Evolutionary conservation across 2,329 filamentous ascomycete species (phyloP).

Genomic region (Tympanopsis confertula): DNA sequence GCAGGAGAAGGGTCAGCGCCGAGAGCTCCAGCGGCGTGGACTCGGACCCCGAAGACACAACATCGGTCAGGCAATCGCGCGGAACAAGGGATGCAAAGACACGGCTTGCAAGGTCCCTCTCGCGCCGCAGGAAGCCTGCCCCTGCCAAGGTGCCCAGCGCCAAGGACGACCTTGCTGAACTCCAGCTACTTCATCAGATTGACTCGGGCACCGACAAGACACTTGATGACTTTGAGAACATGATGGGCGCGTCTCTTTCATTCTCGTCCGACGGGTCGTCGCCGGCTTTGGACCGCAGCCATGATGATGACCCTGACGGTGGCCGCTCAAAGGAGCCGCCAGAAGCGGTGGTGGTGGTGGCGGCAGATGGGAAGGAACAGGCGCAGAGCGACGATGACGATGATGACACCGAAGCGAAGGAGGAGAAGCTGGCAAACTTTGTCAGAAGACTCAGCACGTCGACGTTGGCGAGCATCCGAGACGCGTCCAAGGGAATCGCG

Average conservation of each 20-base stretch:
- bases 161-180: slow-evolving; percentile 40
- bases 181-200: slow-evolving; percentile 38
- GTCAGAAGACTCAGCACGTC: slow-evolving; percentile 40
- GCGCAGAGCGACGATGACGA: slow-evolving; percentile 6
- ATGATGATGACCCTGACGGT: not conserved
- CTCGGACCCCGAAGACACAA: not conserved
- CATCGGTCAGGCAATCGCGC: not conserved
- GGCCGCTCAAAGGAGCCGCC: not conserved
- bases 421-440: slow-evolving; percentile 29
- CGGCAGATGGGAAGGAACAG: too few relatives aligned
- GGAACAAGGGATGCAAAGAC: slow-evolving; percentile 10
- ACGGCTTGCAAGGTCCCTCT: slow-evolving; percentile 23
- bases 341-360: too few relatives aligned
- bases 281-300: not conserved
- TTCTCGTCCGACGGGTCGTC: not conserved
- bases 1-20: not conserved
- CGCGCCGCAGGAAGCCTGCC: slow-evolving; percentile 36
- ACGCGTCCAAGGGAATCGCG: slow-evolving; percentile 45
- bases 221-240: slow-evolving; percentile 42
- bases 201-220: slow-evolving; percentile 40
- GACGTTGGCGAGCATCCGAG: slow-evolving; percentile 37
- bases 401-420: slow-evolving; percentile 8
- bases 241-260: slow-evolving; percentile 24
- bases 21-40: not conserved
- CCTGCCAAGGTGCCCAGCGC: slow-evolving; percentile 40